Evolutionary conservation across 495 filamentous ascomycete genomes (phyloP).

Genomic region (Cercophora scortea): DNA sequence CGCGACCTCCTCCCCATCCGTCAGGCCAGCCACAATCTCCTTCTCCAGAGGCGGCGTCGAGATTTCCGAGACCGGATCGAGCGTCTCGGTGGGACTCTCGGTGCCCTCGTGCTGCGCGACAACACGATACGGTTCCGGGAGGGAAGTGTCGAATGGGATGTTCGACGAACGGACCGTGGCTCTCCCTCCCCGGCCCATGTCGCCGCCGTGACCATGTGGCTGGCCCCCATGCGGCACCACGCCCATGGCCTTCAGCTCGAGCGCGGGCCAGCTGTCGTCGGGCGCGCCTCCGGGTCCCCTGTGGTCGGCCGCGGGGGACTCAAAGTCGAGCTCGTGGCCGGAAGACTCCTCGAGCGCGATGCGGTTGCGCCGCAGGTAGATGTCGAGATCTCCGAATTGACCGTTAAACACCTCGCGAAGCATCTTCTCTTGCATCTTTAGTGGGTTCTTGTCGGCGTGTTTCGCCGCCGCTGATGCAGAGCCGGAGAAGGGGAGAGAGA

Average conservation of each 20-base stretch:
- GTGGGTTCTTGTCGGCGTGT: background rate
- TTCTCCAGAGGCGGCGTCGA: slow-evolving; percentile 11
- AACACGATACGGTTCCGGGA: slow-evolving; percentile 4
- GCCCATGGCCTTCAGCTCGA: background rate
- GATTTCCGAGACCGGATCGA: slow-evolving; percentile 20
- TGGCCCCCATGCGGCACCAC: background rate
- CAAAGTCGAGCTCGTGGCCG: slow-evolving; percentile 13
- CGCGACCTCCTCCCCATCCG: background rate
- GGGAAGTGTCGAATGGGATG: slow-evolving; percentile 1
- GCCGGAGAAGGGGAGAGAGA: too few relatives aligned
- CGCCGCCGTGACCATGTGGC: background rate
- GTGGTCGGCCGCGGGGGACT: slow-evolving; percentile 2
- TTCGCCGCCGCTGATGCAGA: background rate
- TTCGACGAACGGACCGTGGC: slow-evolving; percentile 17
- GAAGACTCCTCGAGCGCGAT: slow-evolving; percentile 8
- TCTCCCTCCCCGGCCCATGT: background rate
- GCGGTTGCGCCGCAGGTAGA: slow-evolving; percentile 14
- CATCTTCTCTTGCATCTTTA: slow-evolving; percentile 6
- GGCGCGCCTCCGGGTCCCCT: background rate
- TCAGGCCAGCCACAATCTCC: background rate
- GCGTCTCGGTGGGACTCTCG: slow-evolving; percentile 18
- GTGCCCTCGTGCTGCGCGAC: slow-evolving; percentile 4
- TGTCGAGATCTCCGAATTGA: slow-evolving; percentile 13
- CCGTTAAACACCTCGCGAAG: slow-evolving; percentile 3
- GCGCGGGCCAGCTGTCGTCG: background rate